Evolutionary conservation across 2,329 filamentous ascomycete species (phyloP).

Genomic region (Xylariaceae sp.): DNA sequence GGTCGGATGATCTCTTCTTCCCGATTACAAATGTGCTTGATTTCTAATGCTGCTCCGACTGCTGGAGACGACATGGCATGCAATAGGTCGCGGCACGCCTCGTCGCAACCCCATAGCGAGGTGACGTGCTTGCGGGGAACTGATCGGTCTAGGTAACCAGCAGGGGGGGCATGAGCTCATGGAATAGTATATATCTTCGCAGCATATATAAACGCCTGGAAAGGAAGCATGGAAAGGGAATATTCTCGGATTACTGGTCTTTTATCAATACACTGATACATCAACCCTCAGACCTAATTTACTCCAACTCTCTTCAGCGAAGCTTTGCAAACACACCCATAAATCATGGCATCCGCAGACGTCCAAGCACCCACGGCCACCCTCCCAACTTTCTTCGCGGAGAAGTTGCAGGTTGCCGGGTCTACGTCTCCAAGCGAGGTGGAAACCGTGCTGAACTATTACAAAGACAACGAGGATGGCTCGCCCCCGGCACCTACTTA

Average conservation of each 20-base stretch:
- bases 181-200: no score
- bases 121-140: constrained; percentile 43
- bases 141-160: background rate
- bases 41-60: constrained; percentile 32
- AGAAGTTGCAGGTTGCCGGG: constrained; percentile 21
- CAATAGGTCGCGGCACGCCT: constrained; percentile 19
- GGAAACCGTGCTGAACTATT: constrained; percentile 47
- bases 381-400: constrained; percentile 28
- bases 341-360: constrained; percentile 40
- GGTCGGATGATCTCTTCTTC: constrained; percentile 15
- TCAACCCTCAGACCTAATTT: no score
- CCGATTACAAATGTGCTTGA: constrained; percentile 31
- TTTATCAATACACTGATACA: background rate
- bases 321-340: background rate
- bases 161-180: no score
- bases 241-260: no score
- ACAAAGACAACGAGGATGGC: constrained; percentile 50
- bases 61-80: constrained; percentile 8
- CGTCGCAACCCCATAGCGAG: constrained; percentile 32
- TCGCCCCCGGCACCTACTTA: constrained; percentile 48
- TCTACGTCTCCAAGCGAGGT: constrained; percentile 40
- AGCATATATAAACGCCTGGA: no score
- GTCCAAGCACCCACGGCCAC: constrained; percentile 33
- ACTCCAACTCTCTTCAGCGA: no score
- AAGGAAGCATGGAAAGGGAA: no score